Percentiles rank a stretch among this genome's conserved stretches.
Evolutionary conservation across 768 basidiomycete genomes (phyloP).

Genomic region (Mycena metata): DNA sequence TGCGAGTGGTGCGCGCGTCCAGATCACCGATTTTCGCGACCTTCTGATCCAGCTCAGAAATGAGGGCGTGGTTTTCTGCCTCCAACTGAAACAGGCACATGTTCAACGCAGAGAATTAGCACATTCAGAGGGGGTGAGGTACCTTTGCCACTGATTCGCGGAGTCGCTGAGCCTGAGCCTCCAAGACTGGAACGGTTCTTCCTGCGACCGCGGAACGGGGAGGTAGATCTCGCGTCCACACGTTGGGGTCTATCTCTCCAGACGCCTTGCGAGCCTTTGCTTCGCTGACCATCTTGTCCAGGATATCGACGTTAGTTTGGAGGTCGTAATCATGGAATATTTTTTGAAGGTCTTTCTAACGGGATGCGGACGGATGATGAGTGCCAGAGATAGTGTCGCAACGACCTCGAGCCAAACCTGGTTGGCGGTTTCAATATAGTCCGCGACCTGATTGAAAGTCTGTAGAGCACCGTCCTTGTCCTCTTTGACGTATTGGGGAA

Average conservation of each 20-base stretch:
- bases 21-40: slow-evolving; percentile 59
- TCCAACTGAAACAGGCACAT: slow-evolving; percentile 61
- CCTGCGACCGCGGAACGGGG: slow-evolving; percentile 75
- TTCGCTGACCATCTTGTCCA: slow-evolving; percentile 78
- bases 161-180: slow-evolving; percentile 56
- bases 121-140: slow-evolving; percentile 17
- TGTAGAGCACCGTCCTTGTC: slow-evolving; percentile 72
- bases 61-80: slow-evolving; percentile 57
- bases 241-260: slow-evolving; percentile 63
- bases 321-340: slow-evolving; percentile 79
- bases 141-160: slow-evolving; percentile 56
- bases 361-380: slow-evolving; percentile 6
- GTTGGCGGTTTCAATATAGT: slow-evolving; percentile 78
- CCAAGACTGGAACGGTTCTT: slow-evolving; percentile 71
- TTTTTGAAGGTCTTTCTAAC: slow-evolving; percentile 74
- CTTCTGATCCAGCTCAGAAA: slow-evolving; percentile 62
- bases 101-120: not conserved
- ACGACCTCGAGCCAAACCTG: slow-evolving; percentile 36
- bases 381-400: not conserved
- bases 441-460: slow-evolving; percentile 75
- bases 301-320: slow-evolving; percentile 75
- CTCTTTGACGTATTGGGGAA: slow-evolving; percentile 74
- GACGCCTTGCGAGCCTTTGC: slow-evolving; percentile 70
- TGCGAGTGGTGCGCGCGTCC: slow-evolving; percentile 58
- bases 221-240: slow-evolving; percentile 75